Base-by-base conservation (phyloP, 2,329 filamentous ascomycete species). In the Pseudopyrenochaeta lycopersici region DNA sequence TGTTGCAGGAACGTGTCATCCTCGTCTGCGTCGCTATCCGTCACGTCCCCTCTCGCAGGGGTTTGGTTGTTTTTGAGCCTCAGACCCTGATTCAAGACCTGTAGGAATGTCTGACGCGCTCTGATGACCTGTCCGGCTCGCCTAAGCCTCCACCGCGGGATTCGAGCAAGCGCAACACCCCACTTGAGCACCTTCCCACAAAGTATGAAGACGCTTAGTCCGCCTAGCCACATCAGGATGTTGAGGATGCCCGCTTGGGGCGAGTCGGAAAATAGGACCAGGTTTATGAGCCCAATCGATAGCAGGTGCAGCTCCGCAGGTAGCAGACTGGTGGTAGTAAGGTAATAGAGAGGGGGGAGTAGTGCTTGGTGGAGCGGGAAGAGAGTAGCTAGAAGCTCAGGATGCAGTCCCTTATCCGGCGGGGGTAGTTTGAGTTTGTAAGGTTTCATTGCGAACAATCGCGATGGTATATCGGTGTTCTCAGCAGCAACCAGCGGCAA, bases 111-210 rank as follows among this genome's bases (percentile, higher is more conserved):
- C 46, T 78, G 77, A 17, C 72, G 74, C 45, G 77, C 75, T 58
- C 72, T 74, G 31, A 77, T 75, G 17, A 78, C 71, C 23, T 77
- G 75, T 2, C 78, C 78, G 11, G 82, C 78, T 49, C 88, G 85
- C 64, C 87, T 85, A 66, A 98, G 93, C 38, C 93, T 90, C 92
- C 94, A 97, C 65, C 88, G 92, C 2, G 95, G 95, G 15, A 98
- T 91, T 52, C 94, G 85, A 45, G 94, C 93, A 56, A 99, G 79
- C 21, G 89, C 85, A 47, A 98, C 89, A 40, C 91, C 92, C 90
- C 91, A 96, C 65, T 84, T 84, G 31, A 98, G 85, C 11, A 95
- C 85, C 27, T 87, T 83, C 27, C 86, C 85, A 70, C 92, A 96
- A 5, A 85, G 79, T 3, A 94, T 77, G 47, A 97, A 86, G 14